Percentiles rank a stretch among this genome's conserved stretches.
These are phyloP conservation scores for Colletotrichum shisoi DNA, from an alignment of 2,329 filamentous ascomycete genomes.

Conservation along the genomic window DNA sequence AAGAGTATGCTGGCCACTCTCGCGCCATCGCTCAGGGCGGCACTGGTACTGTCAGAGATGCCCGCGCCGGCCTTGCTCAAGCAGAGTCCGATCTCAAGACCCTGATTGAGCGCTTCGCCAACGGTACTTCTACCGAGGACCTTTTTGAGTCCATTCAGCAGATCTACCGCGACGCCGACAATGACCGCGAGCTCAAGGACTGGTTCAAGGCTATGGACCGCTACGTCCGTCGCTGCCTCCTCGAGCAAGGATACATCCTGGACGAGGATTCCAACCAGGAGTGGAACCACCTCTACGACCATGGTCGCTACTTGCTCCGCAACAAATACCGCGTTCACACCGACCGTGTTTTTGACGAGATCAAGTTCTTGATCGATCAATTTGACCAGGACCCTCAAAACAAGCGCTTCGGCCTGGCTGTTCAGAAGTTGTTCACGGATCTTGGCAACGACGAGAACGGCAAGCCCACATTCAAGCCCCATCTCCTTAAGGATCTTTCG, in stretches of 20 bases:
- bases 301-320: conserved; percentile 84
- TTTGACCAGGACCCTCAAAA: conserved; percentile 91
- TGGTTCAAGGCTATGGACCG: conserved; percentile 85
- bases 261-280: conserved; percentile 79
- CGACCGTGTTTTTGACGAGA: conserved; percentile 84
- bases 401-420: conserved; percentile 75
- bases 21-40: conserved; percentile 70
- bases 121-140: conserved; percentile 87
- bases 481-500: conserved; percentile 86
- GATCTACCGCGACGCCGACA: conserved; percentile 87
- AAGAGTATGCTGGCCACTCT: conserved; percentile 82
- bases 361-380: conserved; percentile 87
- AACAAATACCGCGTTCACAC: conserved; percentile 88
- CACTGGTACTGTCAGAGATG: conserved; percentile 74
- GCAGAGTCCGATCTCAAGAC: conserved; percentile 86
- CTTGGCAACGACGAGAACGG: conserved; percentile 88
- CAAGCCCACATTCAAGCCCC: conserved; percentile 88
- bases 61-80: conserved; percentile 70
- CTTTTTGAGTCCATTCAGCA: conserved; percentile 83
- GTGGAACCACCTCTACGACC: conserved; percentile 86
- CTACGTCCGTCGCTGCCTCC: conserved; percentile 82
- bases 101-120: conserved; percentile 93
- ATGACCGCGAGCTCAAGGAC: conserved; percentile 81
- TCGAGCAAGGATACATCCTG: conserved; percentile 91
- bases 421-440: conserved; percentile 85